Conservation (phyloP, 768 basidiomycete species). For the Russula olivacea region DNA sequence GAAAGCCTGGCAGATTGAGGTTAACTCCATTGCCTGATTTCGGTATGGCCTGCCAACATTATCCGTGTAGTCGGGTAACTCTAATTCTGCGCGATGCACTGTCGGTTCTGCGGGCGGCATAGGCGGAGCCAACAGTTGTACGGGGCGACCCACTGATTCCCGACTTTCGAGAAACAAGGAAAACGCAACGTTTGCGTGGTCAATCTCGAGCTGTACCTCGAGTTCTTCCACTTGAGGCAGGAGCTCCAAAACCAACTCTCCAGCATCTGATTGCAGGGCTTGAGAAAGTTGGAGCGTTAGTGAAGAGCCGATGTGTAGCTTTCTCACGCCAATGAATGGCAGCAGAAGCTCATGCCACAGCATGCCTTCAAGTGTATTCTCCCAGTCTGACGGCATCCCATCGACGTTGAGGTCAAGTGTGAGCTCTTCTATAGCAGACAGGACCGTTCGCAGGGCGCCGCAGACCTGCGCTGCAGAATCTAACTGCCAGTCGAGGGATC, state of each 20-base stretch:
- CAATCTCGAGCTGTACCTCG: neutral
- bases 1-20: neutral
- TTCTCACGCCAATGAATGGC: neutral
- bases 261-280: neutral
- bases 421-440: neutral
- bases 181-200: neutral
- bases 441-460: neutral
- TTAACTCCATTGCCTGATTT: neutral
- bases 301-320: neutral
- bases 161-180: neutral
- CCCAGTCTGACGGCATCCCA: neutral
- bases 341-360: neutral
- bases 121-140: neutral
- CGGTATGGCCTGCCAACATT: neutral
- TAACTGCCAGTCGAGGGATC: neutral
- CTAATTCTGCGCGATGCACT: neutral
- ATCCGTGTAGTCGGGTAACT: neutral
- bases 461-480: neutral
- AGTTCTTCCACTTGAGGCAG: neutral
- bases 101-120: neutral
- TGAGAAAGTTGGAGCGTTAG: neutral
- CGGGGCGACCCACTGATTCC: neutral
- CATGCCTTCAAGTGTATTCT: neutral
- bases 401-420: neutral
- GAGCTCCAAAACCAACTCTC: neutral